Conservation (phyloP, 2,329 filamentous ascomycete genomes). For the Stylonectria norvegica region DNA sequence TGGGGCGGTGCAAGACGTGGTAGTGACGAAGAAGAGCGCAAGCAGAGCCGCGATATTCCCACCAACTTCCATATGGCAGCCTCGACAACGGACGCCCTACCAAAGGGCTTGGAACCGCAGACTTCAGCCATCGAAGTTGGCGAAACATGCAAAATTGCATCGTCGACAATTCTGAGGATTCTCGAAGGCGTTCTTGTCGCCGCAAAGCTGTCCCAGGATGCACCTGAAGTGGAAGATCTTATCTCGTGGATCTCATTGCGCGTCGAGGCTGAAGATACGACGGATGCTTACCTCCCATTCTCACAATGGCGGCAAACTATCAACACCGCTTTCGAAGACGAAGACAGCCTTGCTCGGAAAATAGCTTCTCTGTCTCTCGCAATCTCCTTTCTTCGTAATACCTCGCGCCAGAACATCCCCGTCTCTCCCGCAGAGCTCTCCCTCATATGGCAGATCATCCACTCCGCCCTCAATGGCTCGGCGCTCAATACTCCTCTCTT, state of each 20-base stretch:
- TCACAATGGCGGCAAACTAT: background rate
- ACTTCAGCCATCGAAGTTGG: too few species aligned
- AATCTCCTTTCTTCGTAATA: constrained; percentile 1
- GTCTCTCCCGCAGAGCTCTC: background rate
- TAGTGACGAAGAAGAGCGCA: too few species aligned
- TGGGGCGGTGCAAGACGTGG: too few species aligned
- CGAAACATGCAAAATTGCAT: background rate
- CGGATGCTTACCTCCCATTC: too few species aligned
- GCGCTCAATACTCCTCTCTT: background rate
- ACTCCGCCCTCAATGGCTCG: background rate
- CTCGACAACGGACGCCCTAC: too few species aligned
- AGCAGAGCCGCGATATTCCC: too few species aligned
- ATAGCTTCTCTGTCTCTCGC: background rate
- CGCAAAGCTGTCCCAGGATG: background rate
- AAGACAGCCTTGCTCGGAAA: background rate
- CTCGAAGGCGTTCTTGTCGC: background rate
- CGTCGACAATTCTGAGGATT: background rate
- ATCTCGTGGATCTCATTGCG: background rate
- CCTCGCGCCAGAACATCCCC: background rate
- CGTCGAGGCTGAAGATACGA: background rate
- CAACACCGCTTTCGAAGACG: background rate
- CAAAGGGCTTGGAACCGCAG: too few species aligned
- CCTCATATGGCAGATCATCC: background rate
- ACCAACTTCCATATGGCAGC: too few species aligned
- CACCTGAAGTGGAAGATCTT: background rate